phyloP scores from a whole-genome alignment of 495 filamentous ascomycete genomes.

The Lasiosphaeria miniovina region DNA sequence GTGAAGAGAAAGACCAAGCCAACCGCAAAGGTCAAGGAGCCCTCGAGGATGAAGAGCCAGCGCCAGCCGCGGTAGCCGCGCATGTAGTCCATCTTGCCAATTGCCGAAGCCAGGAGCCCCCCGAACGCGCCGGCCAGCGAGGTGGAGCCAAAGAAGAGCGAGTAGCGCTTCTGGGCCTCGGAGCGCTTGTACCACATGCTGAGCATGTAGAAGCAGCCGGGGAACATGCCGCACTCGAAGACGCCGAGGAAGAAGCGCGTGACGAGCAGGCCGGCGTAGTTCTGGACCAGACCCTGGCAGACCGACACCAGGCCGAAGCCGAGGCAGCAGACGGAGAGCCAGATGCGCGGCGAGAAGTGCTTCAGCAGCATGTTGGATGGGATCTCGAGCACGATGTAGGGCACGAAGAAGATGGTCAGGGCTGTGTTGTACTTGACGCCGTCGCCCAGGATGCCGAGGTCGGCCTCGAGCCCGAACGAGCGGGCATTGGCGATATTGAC shows the following conservation, averaged over 20 bases:
- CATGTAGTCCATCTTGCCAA: constrained; percentile 75
- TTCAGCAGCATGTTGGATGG: constrained; percentile 88
- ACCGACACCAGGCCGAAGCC: constrained; percentile 74
- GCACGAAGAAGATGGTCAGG: constrained; percentile 87
- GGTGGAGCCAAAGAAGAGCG: constrained; percentile 80
- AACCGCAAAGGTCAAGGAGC: constrained; percentile 68
- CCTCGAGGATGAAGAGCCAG: constrained; percentile 78
- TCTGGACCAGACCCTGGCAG: constrained; percentile 76
- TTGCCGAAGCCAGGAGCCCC: constrained; percentile 75
- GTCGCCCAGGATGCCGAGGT: constrained; percentile 54
- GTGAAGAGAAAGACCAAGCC: constrained; percentile 73
- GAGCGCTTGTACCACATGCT: constrained; percentile 85
- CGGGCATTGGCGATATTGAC: constrained; percentile 69
- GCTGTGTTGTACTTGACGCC: constrained; percentile 67
- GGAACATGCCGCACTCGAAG: constrained; percentile 89
- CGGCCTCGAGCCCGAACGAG: constrained; percentile 59
- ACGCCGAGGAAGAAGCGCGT: constrained; percentile 86
- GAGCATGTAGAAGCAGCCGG: constrained; percentile 74
- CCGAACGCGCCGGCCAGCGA: constrained; percentile 85
- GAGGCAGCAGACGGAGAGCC: constrained; percentile 80
- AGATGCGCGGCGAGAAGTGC: constrained; percentile 73
- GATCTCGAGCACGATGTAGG: constrained; percentile 84
- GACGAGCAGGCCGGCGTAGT: constrained; percentile 72
- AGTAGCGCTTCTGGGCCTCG: constrained; percentile 86
- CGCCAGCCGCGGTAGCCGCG: constrained; percentile 78